Percentiles rank a stretch among this genome's conserved stretches.
These are phyloP conservation scores for Pharus latifolius DNA, from an alignment of 176 grass and related monocot species.

Conservation along the genomic window DNA sequence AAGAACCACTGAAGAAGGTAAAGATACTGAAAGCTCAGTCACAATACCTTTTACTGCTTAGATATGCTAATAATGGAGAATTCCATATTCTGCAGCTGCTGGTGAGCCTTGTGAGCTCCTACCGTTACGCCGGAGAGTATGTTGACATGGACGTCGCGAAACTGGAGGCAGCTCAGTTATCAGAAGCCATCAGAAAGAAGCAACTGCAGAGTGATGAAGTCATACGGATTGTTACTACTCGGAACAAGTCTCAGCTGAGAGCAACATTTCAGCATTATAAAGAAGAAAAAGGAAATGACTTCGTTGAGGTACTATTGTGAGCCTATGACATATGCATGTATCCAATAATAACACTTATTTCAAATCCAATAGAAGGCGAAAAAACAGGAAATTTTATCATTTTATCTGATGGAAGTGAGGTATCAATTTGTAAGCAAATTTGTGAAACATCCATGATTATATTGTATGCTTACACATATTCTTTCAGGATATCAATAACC, in stretches of 20 bases:
- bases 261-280: conserved; percentile 28
- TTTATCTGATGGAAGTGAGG: neutral
- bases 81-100: conserved; percentile 27
- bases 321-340: neutral
- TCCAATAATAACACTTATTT: neutral
- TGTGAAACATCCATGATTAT: neutral
- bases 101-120: conserved; percentile 37
- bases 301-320: conserved; percentile 11
- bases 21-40: neutral
- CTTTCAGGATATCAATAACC: conserved; percentile 45
- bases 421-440: neutral
- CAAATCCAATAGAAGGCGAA: too few relatives aligned
- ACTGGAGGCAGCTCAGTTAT: conserved; percentile 23
- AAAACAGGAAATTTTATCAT: neutral
- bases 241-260: conserved; percentile 37
- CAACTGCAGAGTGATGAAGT: conserved; percentile 6
- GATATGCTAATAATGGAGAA: too few relatives aligned
- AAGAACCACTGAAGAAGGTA: conserved; percentile 46
- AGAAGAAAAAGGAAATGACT: conserved; percentile 1
- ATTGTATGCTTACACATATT: neutral
- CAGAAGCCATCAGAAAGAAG: conserved; percentile 24
- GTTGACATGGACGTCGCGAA: conserved; percentile 20
- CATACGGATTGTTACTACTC: conserved; percentile 24
- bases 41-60: too few relatives aligned
- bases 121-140: conserved; percentile 27